A percentile compares a stretch with the other conserved stretches of the same genome.
Conservation (phyloP, 495 filamentous ascomycete genomes). For the Filosporella fistucella region DNA sequence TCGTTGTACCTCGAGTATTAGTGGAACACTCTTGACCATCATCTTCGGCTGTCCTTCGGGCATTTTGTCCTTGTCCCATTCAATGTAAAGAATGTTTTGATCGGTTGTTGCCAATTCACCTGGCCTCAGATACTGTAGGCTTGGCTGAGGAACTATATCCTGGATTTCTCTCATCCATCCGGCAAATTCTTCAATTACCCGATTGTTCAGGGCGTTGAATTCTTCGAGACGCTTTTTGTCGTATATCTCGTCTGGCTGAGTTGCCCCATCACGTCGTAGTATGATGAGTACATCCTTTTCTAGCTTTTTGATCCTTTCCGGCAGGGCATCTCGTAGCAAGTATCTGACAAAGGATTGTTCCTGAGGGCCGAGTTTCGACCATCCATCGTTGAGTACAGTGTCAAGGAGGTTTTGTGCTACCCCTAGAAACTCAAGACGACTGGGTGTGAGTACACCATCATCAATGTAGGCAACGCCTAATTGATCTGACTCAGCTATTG, state of each 20-base stretch:
- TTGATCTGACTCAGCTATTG: not conserved
- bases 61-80: not conserved
- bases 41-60: no score
- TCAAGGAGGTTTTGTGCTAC: not conserved
- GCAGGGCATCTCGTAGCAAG: not conserved
- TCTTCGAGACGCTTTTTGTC: no score
- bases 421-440: not conserved
- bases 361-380: not conserved
- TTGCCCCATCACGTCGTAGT: no score
- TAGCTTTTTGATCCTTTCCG: not conserved
- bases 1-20: not conserved
- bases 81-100: not conserved
- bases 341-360: not conserved
- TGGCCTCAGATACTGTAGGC: not conserved
- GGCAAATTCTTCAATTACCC: not conserved
- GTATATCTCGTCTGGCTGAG: no score
- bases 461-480: constrained; percentile 6
- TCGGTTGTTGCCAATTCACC: not conserved
- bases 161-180: not conserved
- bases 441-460: not conserved
- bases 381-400: not conserved
- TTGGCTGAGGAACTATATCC: no score
- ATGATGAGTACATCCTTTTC: no score
- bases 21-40: no score
- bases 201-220: no score